These are phyloP conservation scores for Magnaporthiopsis incrustans DNA, from an alignment of 2,329 filamentous ascomycete species.

Conservation along the genomic window DNA sequence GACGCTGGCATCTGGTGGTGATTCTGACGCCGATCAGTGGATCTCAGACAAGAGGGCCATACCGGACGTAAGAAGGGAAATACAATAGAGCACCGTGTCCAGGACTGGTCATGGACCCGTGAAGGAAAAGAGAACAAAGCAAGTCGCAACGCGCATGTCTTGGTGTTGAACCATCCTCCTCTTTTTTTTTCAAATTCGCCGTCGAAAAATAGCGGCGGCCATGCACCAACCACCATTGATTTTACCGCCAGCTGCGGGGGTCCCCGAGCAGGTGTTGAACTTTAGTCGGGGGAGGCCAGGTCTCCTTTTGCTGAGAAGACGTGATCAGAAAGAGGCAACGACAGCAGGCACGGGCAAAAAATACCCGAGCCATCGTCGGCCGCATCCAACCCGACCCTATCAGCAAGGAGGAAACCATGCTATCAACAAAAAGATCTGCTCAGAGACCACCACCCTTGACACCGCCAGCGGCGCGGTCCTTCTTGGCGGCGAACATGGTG, in stretches of 20 bases:
- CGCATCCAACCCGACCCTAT: no score
- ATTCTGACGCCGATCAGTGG: no score
- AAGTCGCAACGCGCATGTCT: background rate
- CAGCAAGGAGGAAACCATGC: background rate
- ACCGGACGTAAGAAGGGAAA: background rate
- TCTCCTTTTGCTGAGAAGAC: background rate
- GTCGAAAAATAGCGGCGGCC: background rate
- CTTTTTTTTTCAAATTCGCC: background rate
- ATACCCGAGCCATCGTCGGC: no score
- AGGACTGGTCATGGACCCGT: background rate
- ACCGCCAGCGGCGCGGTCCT: background rate
- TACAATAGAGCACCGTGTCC: background rate
- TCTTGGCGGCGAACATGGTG: constrained; percentile 5
- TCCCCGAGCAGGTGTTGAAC: constrained; percentile 6
- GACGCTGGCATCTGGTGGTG: no score
- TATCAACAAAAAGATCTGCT: background rate
- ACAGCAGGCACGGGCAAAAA: background rate
- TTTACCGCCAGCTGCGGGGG: background rate
- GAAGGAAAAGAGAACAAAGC: background rate
- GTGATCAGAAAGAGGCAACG: background rate
- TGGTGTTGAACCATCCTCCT: background rate
- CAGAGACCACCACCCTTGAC: background rate
- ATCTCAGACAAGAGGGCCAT: no score
- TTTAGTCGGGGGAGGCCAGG: no score
- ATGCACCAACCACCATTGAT: background rate